These are phyloP conservation scores for Sporisorium sorghi DNA, from an alignment of 1,284 basidiomycete species.

Conservation along the genomic window DNA sequence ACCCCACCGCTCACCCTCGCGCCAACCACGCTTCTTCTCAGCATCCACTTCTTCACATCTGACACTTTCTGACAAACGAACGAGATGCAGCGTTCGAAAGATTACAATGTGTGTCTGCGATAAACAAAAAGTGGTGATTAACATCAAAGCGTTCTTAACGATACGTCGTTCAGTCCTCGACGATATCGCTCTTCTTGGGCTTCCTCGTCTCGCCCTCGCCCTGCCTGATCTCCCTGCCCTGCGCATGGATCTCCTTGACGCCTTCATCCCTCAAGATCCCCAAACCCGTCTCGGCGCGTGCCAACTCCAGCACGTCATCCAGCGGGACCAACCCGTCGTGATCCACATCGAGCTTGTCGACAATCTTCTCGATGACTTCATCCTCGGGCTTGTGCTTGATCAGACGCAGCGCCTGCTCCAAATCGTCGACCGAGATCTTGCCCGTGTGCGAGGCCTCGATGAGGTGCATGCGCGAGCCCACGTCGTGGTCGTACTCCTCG, in stretches of 20 bases:
- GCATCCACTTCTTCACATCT: neutral
- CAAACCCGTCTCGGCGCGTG: conserved; percentile 68
- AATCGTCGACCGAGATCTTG: conserved; percentile 87
- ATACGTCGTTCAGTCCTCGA: conserved; percentile 43
- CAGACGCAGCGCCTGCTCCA: conserved; percentile 88
- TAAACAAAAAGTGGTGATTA: conserved; percentile 9
- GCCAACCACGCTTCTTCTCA: no score
- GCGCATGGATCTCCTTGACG: conserved; percentile 56
- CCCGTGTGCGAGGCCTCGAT: conserved; percentile 93
- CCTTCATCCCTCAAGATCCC: conserved; percentile 65
- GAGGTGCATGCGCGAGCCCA: conserved; percentile 91
- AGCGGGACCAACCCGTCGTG: conserved; percentile 86
- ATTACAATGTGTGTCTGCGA: no score
- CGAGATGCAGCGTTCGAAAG: no score
- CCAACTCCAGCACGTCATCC: conserved; percentile 70
- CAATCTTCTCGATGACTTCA: conserved; percentile 86
- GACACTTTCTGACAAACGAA: neutral
- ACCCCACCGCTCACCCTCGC: neutral
- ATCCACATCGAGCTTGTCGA: conserved; percentile 94
- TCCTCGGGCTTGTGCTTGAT: conserved; percentile 93
- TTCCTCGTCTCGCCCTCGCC: conserved; percentile 44
- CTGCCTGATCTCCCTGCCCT: conserved; percentile 51
- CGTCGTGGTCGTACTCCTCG: conserved; percentile 82
- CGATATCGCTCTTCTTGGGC: conserved; percentile 63
- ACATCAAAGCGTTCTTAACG: no score